Base-by-base conservation (phyloP, 2,329 filamentous ascomycete species). In the Alternaria viburni region DNA sequence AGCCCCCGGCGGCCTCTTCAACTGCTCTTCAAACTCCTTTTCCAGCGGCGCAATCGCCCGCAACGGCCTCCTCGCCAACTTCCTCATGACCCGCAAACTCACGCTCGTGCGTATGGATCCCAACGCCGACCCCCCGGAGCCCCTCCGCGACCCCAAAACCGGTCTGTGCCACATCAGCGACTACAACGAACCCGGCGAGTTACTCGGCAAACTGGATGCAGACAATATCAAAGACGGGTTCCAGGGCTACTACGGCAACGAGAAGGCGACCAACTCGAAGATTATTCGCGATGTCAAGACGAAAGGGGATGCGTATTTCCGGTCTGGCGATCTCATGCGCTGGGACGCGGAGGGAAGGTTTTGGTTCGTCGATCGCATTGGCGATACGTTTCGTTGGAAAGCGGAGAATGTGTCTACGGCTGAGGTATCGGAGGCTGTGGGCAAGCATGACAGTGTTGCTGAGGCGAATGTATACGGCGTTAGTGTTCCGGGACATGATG, bases 151-250 rank as follows among this genome's bases (percentile, higher is more conserved):
- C 72, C 83, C 87, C 0, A 83, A 84, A 59, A 92, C 90, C 0
- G 90, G 90, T 0, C 89, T 92, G 54, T 91, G 87, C 1, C 79
- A 81, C 21, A 84, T 89, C n/a, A 83, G 86, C 44, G 80, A 87
- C 0, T 90, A 89, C 71, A 86, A 88, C 13, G 83, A 88, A 41
- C 89, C 91, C 2, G 91, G 91, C 12, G 91, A 95, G 79, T 88
- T 94, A 5, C 79, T 94, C n/a, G 76, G 70, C 57, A 74, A 73
- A 15, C 71, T 80, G 17, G 77, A 80, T 30, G 64, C 77, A 1
- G 45, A 51, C 6, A 69, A 79, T 54, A 87, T 92, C 8, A 79
- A 83, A 0, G 19, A 54, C n/a, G 73, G 71, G 36, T 80, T 91
- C 76, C 84, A 86, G 23, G 91, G 91, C 4, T 94, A 93, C 77